A percentile compares a stretch with the other conserved stretches of the same genome.
These are phyloP conservation scores for Incumbomyces delicatus DNA, from an alignment of 2,329 filamentous ascomycete species.

Conservation along the genomic window DNA sequence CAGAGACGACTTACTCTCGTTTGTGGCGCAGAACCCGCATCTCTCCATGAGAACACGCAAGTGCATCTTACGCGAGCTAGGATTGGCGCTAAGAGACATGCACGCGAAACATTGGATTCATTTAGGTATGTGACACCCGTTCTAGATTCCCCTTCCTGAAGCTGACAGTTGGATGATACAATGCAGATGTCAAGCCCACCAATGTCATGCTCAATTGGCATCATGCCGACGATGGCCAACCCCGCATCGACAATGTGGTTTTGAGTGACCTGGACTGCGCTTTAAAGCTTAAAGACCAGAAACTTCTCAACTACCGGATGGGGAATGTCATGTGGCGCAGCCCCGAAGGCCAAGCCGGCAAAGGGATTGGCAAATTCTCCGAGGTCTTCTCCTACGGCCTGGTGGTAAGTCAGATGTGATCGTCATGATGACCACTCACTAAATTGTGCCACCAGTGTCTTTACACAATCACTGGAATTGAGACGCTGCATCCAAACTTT, in stretches of 20 bases:
- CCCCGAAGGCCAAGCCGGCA: conserved; percentile 7
- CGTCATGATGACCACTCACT: background rate
- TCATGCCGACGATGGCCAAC: background rate
- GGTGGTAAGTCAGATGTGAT: conserved; percentile 3
- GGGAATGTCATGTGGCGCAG: conserved; percentile 15
- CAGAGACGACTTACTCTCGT: conserved; percentile 4
- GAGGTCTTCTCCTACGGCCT: background rate
- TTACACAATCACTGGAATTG: conserved; percentile 20
- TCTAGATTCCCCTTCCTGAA: background rate
- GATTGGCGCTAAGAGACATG: conserved; percentile 4
- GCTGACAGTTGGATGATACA: background rate
- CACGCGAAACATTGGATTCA: conserved; percentile 8
- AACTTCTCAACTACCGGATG: conserved; percentile 8
- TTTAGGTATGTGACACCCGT: background rate
- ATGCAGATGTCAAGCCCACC: conserved; percentile 6
- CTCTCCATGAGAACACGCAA: conserved; percentile 1
- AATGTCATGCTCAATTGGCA: conserved; percentile 5
- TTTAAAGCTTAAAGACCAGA: conserved; percentile 9
- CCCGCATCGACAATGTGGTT: conserved; percentile 2
- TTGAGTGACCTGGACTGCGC: conserved; percentile 10
- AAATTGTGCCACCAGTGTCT: conserved; percentile 13
- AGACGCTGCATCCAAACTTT: conserved; percentile 22
- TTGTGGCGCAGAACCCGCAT: conserved; percentile 1
- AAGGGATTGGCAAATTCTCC: background rate
- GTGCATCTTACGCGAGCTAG: conserved; percentile 1